A percentile compares a stretch with the other conserved stretches of the same genome.
Conservation (phyloP, 2,329 filamentous ascomycete genomes). For the Myriangium duriaei region DNA sequence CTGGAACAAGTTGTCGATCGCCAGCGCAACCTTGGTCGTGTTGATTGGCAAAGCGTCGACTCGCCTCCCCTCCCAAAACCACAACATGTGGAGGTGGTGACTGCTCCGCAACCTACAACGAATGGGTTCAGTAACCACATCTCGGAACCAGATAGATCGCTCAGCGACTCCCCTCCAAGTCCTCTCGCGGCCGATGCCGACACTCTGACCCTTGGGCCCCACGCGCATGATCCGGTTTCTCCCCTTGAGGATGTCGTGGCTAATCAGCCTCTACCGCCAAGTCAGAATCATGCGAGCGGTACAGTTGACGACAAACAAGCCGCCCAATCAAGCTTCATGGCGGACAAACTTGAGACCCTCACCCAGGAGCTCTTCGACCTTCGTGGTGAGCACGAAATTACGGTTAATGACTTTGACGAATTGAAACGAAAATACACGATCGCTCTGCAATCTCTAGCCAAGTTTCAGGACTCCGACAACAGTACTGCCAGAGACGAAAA, state of each 20-base stretch:
- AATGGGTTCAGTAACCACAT: slow-evolving; percentile 2
- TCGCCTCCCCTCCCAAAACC: no score
- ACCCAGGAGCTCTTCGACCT: slow-evolving; percentile 86
- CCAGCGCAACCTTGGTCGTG: slow-evolving; percentile 68
- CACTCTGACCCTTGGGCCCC: no score
- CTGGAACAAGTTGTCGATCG: slow-evolving; percentile 92
- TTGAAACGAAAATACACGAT: slow-evolving; percentile 86
- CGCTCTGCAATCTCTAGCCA: slow-evolving; percentile 65
- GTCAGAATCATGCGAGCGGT: slow-evolving; percentile 11
- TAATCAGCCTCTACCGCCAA: slow-evolving; percentile 5
- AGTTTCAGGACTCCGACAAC: slow-evolving; percentile 57
- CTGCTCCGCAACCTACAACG: background rate
- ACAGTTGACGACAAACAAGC: slow-evolving; percentile 21
- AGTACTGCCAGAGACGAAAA: slow-evolving; percentile 56
- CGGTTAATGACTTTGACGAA: slow-evolving; percentile 65
- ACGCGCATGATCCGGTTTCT: slow-evolving; percentile 3
- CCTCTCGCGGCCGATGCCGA: slow-evolving; percentile 1
- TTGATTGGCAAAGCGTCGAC: slow-evolving; percentile 7
- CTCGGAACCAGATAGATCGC: background rate
- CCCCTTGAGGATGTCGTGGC: slow-evolving; percentile 2
- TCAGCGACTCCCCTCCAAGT: background rate
- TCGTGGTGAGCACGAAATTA: slow-evolving; percentile 78
- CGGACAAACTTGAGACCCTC: slow-evolving; percentile 83
- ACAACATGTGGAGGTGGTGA: background rate
- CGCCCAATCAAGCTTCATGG: slow-evolving; percentile 71